Evolutionary conservation across 2,329 filamentous ascomycete genomes (phyloP).

Genomic region (Neofusicoccum ribis): DNA sequence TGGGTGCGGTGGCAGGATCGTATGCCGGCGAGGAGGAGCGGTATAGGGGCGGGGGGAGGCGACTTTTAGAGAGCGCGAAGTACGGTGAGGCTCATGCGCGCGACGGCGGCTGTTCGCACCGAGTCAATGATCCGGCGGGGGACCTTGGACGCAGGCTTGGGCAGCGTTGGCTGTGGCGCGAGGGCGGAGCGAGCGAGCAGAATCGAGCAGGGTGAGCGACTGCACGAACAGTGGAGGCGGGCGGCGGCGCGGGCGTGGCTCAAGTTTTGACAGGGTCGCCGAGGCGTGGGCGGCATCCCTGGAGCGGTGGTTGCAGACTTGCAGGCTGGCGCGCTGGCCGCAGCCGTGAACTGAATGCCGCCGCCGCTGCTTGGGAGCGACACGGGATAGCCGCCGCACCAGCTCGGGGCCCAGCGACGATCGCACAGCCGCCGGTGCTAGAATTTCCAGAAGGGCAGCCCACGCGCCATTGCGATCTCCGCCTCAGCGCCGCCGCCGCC

Average conservation of each 20-base stretch:
- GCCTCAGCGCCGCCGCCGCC: neutral
- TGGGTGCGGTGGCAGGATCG: neutral
- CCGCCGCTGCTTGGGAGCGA: conserved; percentile 4
- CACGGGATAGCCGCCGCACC: conserved; percentile 15
- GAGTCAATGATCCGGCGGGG: conserved; percentile 18
- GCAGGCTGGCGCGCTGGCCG: neutral
- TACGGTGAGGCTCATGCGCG: conserved; percentile 20
- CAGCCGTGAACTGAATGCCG: conserved; percentile 3
- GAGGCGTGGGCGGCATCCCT: conserved; percentile 16
- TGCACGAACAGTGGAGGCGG: conserved; percentile 13
- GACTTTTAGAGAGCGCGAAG: conserved; percentile 18
- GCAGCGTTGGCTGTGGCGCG: conserved; percentile 15
- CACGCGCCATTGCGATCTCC: conserved; percentile 8
- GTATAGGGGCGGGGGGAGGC: conserved; percentile 20
- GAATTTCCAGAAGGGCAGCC: conserved; percentile 4
- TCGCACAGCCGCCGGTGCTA: conserved; percentile 5
- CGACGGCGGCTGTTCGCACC: conserved; percentile 18
- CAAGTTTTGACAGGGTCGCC: conserved; percentile 16
- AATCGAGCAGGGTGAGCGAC: conserved; percentile 3
- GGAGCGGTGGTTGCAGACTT: conserved; percentile 12
- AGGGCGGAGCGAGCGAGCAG: conserved; percentile 6
- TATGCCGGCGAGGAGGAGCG: conserved; percentile 2
- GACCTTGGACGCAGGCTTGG: neutral
- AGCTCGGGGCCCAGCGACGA: neutral
- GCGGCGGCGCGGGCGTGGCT: conserved; percentile 8